Evolutionary conservation across 179 eudicot species (phyloP).

Genomic region (Beta lomatogona): DNA sequence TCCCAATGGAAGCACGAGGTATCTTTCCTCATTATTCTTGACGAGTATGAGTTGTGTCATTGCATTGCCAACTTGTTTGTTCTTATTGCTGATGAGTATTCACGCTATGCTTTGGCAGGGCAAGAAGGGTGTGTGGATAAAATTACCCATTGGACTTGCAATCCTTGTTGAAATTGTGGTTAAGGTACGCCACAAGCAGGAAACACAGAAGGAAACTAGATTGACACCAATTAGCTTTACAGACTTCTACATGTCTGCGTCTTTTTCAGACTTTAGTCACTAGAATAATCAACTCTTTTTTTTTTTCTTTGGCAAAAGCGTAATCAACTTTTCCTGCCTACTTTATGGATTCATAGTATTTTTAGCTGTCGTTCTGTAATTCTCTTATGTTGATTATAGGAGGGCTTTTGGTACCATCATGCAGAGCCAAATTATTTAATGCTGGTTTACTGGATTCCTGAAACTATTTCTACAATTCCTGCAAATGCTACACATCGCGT

Average conservation of each 20-base stretch:
- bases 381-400: conserved; percentile 39
- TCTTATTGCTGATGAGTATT: not conserved
- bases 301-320: no score
- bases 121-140: conserved; percentile 64
- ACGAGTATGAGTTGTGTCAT: not conserved
- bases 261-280: no score
- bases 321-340: not conserved
- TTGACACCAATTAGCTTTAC: not conserved
- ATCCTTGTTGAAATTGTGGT: conserved; percentile 61
- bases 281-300: no score
- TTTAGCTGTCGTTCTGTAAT: conserved; percentile 27
- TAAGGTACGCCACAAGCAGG: conserved; percentile 37
- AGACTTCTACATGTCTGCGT: not conserved
- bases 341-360: not conserved
- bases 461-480: conserved; percentile 45
- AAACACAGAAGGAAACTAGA: not conserved
- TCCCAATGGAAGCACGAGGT: conserved; percentile 74
- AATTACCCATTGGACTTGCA: conserved; percentile 56
- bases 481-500: conserved; percentile 64
- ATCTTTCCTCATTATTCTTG: conserved; percentile 3
- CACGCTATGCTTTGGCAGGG: conserved; percentile 41
- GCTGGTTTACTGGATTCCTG: conserved; percentile 61
- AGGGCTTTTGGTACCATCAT: conserved; percentile 65
- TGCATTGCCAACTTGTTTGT: not conserved
- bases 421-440: conserved; percentile 58